Conservation (phyloP, 805 yeast genomes). For the Wickerhamiella siamensis region DNA sequence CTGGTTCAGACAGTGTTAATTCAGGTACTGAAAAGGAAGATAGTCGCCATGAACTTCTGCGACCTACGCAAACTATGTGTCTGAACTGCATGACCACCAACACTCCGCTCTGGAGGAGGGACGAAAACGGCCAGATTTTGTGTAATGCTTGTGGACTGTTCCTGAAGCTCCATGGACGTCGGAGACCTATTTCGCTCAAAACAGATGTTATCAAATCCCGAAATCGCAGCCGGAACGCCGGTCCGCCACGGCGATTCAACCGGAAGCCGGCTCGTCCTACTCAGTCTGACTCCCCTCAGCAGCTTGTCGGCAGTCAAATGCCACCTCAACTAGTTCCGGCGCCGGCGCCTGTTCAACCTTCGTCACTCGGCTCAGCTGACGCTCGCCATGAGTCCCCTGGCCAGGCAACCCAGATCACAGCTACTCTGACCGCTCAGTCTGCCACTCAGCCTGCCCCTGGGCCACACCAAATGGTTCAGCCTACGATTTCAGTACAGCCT, state of each 20-base stretch:
- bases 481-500: slow-evolving; percentile 2
- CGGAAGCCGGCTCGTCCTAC: neutral
- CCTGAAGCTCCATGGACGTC: slow-evolving; percentile 86
- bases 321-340: neutral
- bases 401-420: neutral
- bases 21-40: neutral
- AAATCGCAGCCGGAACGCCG: slow-evolving; percentile 36
- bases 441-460: neutral
- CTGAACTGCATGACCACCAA: slow-evolving; percentile 83
- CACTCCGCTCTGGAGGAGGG: slow-evolving; percentile 91
- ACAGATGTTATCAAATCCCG: slow-evolving; percentile 89
- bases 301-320: neutral
- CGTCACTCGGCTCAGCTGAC: neutral
- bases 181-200: slow-evolving; percentile 77
- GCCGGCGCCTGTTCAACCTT: neutral
- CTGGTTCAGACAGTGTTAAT: too few relatives aligned
- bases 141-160: slow-evolving; percentile 96
- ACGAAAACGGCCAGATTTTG: slow-evolving; percentile 80
- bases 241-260: slow-evolving; percentile 4
- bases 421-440: neutral
- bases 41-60: neutral
- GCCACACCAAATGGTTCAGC: neutral
- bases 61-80: slow-evolving; percentile 31
- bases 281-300: neutral
- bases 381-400: neutral